phyloP scores from a whole-genome alignment of 495 filamentous ascomycete species.

The Viridothelium virens region DNA sequence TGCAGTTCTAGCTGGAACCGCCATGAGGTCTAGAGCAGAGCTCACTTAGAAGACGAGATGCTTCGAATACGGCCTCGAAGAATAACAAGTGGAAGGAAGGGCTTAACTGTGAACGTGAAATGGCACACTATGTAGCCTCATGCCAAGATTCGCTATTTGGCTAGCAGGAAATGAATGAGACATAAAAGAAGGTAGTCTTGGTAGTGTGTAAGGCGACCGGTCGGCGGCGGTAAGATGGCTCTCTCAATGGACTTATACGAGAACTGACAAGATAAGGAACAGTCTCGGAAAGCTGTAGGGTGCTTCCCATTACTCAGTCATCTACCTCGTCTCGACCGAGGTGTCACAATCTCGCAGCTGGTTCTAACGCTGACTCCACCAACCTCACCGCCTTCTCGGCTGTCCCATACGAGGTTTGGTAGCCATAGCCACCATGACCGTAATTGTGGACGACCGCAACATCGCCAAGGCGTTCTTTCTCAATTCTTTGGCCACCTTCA shows the following conservation, averaged over 20 bases:
- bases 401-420: slow-evolving; percentile 84
- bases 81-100: neutral
- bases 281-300: too few relatives aligned
- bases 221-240: too few relatives aligned
- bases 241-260: too few relatives aligned
- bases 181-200: too few relatives aligned
- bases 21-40: slow-evolving; percentile 21
- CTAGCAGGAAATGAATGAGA: too few relatives aligned
- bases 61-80: neutral
- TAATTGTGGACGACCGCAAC: slow-evolving; percentile 88
- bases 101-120: too few relatives aligned
- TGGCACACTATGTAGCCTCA: too few relatives aligned
- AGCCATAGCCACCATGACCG: slow-evolving; percentile 86
- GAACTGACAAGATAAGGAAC: too few relatives aligned
- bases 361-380: slow-evolving; percentile 53
- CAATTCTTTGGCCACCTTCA: slow-evolving; percentile 67
- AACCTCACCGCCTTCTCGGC: slow-evolving; percentile 60
- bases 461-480: slow-evolving; percentile 67
- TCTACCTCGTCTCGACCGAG: too few relatives aligned
- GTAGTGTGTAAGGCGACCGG: too few relatives aligned
- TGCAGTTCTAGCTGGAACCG: slow-evolving; percentile 60
- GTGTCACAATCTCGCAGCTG: slow-evolving; percentile 27
- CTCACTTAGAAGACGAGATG: slow-evolving; percentile 21
- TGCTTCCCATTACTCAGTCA: too few relatives aligned
- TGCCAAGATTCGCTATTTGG: too few relatives aligned